Evolutionary conservation across 495 filamentous ascomycete genomes (phyloP), one percentile per base, ranked within the genome.

Genomic region (Talaromyces nanjingensis): DNA sequence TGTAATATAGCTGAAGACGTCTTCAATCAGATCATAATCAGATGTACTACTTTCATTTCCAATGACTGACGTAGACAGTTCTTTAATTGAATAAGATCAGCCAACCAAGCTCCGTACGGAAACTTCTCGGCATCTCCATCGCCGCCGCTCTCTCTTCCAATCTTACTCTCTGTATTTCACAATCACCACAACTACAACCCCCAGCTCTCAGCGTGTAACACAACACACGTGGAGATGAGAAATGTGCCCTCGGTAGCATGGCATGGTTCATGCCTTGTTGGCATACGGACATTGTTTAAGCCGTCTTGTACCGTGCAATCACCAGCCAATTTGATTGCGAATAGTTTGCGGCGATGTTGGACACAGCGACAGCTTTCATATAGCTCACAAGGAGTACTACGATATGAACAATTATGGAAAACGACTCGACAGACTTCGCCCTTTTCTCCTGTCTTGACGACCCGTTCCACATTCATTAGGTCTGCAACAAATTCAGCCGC

Each of bases 161-260:
- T 47, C 52, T 55, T 55, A 20, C 8, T 27, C 18, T 49, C 2
- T 9, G 7, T 33, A 33, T 1, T 8, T 33, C 31, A 33, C 1
- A 79, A 60, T 58, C 62, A 59, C 25, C 60, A 47, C 22, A 55
- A 49, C 22, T 22, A 16, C 31, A 27, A 25, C 2, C n/a, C 6
- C 31, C 33, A 58, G 11, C 18, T 39, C 63, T 47, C 45, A 33
- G n/a, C 34, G 9, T 63, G 67, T 42, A 16, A 47, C 53, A 56
- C 25, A 49, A 37, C 59, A 37, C 22, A 45, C 62, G 54, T 56
- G 70, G 76, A 76, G 68, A 83, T 83, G 81, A 82, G 71, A 71
- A 76, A 76, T 79, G 79, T 71, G 61, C 67, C 77, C 68, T 71
- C 74, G 66, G 69, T 73, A 69, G 73, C 76, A 76, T 79, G 78